These are phyloP conservation scores for Plectranthus barbatus DNA, from an alignment of 257 asterid genomes.

Conservation along the genomic window DNA sequence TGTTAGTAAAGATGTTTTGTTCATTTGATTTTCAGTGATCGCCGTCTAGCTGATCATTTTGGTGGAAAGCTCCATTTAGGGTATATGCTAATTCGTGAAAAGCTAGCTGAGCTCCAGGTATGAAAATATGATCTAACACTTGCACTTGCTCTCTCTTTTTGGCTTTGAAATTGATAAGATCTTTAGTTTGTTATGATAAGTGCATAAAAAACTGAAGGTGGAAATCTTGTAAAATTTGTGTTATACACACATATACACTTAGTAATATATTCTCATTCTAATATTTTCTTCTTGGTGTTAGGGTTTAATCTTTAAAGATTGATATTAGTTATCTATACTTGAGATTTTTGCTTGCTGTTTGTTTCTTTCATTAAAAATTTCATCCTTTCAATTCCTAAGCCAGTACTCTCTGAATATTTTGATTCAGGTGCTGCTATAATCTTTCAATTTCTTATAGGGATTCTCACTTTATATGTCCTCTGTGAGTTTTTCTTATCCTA, in stretches of 20 bases:
- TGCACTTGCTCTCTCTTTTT: background rate
- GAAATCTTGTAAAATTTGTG: background rate
- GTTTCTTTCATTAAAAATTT: constrained; percentile 3
- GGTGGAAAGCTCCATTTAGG: constrained; percentile 99
- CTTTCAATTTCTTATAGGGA: constrained; percentile 47
- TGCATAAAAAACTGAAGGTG: background rate
- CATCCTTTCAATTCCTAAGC: constrained; percentile 27
- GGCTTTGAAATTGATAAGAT: background rate
- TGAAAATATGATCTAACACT: constrained; percentile 8
- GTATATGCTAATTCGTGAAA: constrained; percentile 92
- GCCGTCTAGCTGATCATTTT: constrained; percentile 98
- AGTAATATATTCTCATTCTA: background rate
- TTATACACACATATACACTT: background rate
- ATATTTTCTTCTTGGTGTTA: background rate
- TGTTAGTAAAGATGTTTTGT: constrained; percentile 11
- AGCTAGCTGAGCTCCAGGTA: constrained; percentile 94
- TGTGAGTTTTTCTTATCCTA: constrained; percentile 56
- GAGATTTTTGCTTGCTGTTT: constrained; percentile 8
- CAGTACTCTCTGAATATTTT: constrained; percentile 39
- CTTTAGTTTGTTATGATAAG: background rate
- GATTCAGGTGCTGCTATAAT: constrained; percentile 57
- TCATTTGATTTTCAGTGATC: constrained; percentile 73
- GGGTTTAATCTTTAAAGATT: constrained; percentile 3
- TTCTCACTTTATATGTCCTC: constrained; percentile 46
- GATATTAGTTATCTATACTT: background rate